phyloP scores from a whole-genome alignment of 176 grass and related monocot genomes.

The Phoenix roebelenii region DNA sequence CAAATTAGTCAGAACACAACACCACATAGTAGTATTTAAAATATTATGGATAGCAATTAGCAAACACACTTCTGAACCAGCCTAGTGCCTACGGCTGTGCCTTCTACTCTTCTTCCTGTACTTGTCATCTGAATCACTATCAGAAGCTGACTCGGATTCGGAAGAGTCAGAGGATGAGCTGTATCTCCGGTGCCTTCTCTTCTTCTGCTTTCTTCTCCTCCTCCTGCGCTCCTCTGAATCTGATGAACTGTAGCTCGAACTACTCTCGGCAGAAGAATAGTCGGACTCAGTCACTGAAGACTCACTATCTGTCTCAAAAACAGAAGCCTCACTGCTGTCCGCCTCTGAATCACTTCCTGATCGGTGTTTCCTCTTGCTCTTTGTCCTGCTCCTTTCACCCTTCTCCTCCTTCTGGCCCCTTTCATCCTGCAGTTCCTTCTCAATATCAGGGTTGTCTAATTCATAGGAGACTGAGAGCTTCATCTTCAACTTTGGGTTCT shows the following conservation, averaged over 20 bases:
- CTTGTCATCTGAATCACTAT: constrained; percentile 62
- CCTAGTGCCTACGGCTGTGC: constrained; percentile 21
- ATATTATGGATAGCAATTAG: too few relatives aligned
- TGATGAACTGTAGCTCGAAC: constrained; percentile 56
- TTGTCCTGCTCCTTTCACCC: constrained; percentile 26
- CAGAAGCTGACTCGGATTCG: constrained; percentile 28
- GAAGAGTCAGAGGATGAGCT: constrained; percentile 45
- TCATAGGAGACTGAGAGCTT: constrained; percentile 31
- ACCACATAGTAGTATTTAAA: too few relatives aligned
- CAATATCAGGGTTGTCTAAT: constrained; percentile 55
- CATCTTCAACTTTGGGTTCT: constrained; percentile 64
- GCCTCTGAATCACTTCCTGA: constrained; percentile 39
- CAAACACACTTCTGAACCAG: neutral
- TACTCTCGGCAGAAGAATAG: constrained; percentile 49
- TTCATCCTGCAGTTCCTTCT: constrained; percentile 35
- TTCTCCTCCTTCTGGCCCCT: constrained; percentile 29
- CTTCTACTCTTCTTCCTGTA: constrained; percentile 36
- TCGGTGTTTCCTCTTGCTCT: constrained; percentile 54
- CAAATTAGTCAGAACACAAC: too few relatives aligned
- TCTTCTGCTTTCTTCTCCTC: constrained; percentile 52
- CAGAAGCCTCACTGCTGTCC: constrained; percentile 44
- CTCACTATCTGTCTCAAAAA: constrained; percentile 53
- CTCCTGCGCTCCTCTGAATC: constrained; percentile 49
- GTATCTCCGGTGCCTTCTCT: constrained; percentile 29
- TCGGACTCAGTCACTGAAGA: constrained; percentile 35